Percentiles rank a stretch among this genome's conserved stretches.
Conservation (phyloP, 2,329 filamentous ascomycete species). For the Cladosporium sp. region DNA sequence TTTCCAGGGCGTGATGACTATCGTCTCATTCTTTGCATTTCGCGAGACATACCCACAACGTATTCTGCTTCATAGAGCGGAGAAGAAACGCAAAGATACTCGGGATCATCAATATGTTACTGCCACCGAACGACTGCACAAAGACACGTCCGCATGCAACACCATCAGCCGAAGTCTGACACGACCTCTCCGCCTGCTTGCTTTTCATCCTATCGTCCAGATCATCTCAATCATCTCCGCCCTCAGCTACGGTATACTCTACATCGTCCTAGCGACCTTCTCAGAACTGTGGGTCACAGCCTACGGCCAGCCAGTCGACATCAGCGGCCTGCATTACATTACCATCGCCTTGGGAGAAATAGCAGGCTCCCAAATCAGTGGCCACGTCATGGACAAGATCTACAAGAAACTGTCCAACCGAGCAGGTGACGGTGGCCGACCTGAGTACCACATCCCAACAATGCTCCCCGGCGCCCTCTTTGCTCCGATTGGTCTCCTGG, state of each 20-base stretch:
- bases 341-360: constrained; percentile 61
- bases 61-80: constrained; percentile 48
- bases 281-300: constrained; percentile 27
- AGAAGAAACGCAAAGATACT: constrained; percentile 41
- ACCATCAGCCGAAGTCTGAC: constrained; percentile 28
- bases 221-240: constrained; percentile 34
- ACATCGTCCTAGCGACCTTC: constrained; percentile 34
- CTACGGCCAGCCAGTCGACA: constrained; percentile 27
- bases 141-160: constrained; percentile 36
- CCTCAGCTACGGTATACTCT: constrained; percentile 37
- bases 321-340: constrained; percentile 36
- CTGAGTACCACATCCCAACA: constrained; percentile 45
- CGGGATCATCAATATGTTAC: constrained; percentile 54
- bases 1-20: constrained; percentile 56
- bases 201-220: constrained; percentile 35
- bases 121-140: constrained; percentile 57
- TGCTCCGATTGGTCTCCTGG: constrained; percentile 53
- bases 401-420: constrained; percentile 33
- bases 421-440: constrained; percentile 34
- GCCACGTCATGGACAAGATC: constrained; percentile 32
- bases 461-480: constrained; percentile 53
- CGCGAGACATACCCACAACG: constrained; percentile 64
- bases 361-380: constrained; percentile 41
- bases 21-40: constrained; percentile 57
- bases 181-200: constrained; percentile 32